Percentiles rank a stretch among this genome's conserved stretches.
These are phyloP conservation scores for Arthroderma sp. DNA, from an alignment of 2,329 filamentous ascomycete genomes.

Conservation along the genomic window DNA sequence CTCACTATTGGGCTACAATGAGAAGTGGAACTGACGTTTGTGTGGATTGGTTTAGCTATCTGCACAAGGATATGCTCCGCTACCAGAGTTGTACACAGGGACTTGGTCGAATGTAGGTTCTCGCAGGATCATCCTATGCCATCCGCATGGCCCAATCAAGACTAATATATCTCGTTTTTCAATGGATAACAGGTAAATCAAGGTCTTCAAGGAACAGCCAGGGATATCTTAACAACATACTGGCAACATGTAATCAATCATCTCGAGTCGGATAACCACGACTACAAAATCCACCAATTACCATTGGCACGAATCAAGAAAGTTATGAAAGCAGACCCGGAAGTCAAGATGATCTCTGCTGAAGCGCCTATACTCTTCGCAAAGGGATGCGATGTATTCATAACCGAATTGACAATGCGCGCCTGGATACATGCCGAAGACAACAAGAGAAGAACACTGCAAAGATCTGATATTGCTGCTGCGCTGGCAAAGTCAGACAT, in stretches of 20 bases:
- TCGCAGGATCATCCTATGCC: not conserved
- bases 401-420: conserved; percentile 96
- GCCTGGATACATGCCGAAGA: conserved; percentile 99
- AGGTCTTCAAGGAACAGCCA: conserved; percentile 80
- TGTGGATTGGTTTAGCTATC: conserved; percentile 50
- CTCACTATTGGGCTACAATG: conserved; percentile 1
- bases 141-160: not conserved
- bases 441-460: conserved; percentile 90
- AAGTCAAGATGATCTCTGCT: conserved; percentile 99
- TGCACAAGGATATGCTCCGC: conserved; percentile 74
- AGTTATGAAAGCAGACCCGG: conserved; percentile 98
- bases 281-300: conserved; percentile 96
- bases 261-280: conserved; percentile 85
- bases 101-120: conserved; percentile 80
- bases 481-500: conserved; percentile 96
- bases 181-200: conserved; percentile 62
- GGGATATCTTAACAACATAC: conserved; percentile 95
- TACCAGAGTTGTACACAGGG: conserved; percentile 78
- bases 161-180: not conserved
- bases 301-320: conserved; percentile 98
- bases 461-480: conserved; percentile 91
- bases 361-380: conserved; percentile 96
- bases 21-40: conserved; percentile 1
- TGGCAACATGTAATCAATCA: conserved; percentile 98
- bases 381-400: conserved; percentile 98